These are phyloP conservation scores for Chenopodium formosanum DNA, from an alignment of 148 eudicot genomes.

Conservation along the genomic window DNA sequence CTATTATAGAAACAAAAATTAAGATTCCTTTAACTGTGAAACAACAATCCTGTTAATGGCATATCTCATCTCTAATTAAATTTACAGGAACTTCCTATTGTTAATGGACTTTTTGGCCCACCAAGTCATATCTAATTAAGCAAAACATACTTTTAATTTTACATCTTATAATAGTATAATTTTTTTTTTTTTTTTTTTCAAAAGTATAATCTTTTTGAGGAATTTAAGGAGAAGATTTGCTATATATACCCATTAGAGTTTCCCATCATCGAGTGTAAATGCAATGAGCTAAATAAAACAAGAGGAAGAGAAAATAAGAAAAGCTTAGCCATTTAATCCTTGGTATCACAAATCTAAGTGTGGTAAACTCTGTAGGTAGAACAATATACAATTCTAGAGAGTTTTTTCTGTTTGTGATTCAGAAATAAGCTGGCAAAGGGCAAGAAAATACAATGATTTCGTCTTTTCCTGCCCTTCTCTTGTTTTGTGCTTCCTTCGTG, in stretches of 20 bases:
- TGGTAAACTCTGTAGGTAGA: background rate
- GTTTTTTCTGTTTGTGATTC: background rate
- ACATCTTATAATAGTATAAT: too few relatives aligned
- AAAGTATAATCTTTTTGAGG: too few relatives aligned
- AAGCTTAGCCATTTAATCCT: background rate
- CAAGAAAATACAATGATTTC: conserved; percentile 12
- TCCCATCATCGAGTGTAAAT: background rate
- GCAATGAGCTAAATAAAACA: background rate
- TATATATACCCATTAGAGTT: background rate
- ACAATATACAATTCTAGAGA: background rate
- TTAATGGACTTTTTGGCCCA: background rate
- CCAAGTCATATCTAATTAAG: background rate
- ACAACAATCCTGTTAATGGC: background rate
- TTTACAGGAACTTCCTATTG: background rate
- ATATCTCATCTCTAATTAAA: background rate
- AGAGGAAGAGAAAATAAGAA: background rate
- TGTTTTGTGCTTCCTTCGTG: conserved; percentile 19
- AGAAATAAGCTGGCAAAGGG: background rate
- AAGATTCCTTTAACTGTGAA: background rate
- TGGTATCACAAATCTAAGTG: background rate
- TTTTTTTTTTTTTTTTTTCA: too few relatives aligned
- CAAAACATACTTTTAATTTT: too few relatives aligned
- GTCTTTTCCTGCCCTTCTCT: conserved; percentile 13
- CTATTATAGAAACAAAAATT: too few relatives aligned
- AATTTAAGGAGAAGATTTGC: background rate